phyloP scores from a whole-genome alignment of 352 stramenopile genomes.

The Elongisporangium senticosum region DNA sequence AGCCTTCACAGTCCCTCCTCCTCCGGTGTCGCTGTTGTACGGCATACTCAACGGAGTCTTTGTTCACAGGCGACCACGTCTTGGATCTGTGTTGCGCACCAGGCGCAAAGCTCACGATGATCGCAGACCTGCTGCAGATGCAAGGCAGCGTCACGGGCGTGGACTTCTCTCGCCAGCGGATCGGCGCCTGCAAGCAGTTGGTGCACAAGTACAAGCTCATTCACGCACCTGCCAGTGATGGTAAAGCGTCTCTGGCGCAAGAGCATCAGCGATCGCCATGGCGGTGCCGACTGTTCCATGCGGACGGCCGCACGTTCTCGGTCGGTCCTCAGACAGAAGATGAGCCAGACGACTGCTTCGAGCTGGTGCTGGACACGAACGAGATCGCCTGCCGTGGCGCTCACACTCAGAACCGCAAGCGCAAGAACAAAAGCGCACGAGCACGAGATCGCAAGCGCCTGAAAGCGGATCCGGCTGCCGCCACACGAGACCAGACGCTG shows the following conservation, averaged over 20 bases:
- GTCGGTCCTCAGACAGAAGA: slow-evolving; percentile 50
- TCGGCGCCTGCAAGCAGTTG: slow-evolving; percentile 84
- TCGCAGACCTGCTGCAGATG: slow-evolving; percentile 75
- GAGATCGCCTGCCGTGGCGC: slow-evolving; percentile 44
- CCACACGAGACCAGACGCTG: slow-evolving; percentile 8
- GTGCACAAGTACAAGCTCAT: slow-evolving; percentile 92
- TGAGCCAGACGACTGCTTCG: slow-evolving; percentile 23
- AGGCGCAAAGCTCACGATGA: slow-evolving; percentile 89
- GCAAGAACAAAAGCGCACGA: slow-evolving; percentile 89
- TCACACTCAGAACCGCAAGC: slow-evolving; percentile 68
- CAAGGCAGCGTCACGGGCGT: slow-evolving; percentile 71
- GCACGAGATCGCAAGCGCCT: slow-evolving; percentile 45
- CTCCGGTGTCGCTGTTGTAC: neutral
- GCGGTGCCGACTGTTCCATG: slow-evolving; percentile 73
- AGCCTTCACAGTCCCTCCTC: neutral
- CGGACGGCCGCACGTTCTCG: slow-evolving; percentile 69
- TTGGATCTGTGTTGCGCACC: slow-evolving; percentile 94
- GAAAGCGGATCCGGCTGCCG: slow-evolving; percentile 14
- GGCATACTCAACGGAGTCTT: neutral
- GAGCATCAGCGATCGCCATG: slow-evolving; percentile 16
- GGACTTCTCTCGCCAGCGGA: slow-evolving; percentile 82
- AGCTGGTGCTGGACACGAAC: slow-evolving; percentile 61
- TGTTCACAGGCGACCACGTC: slow-evolving; percentile 56
- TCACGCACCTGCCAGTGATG: slow-evolving; percentile 8
- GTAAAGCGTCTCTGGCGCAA: neutral